Evolutionary conservation across 441 rosid genomes (phyloP), one percentile per base, ranked within the genome.

Genomic region (Sinapis alba): DNA sequence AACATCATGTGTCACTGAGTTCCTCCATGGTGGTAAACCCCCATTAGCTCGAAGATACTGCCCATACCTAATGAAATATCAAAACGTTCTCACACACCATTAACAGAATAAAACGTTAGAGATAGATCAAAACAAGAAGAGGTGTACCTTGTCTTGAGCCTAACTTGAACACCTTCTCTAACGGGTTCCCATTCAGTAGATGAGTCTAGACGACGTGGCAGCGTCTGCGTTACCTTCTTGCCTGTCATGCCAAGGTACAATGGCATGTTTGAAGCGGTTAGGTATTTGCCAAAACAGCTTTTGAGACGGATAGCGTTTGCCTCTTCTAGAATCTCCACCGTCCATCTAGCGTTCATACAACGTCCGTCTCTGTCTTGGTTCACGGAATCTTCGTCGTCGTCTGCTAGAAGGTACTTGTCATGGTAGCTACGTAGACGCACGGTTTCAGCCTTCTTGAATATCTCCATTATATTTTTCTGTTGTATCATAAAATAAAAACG

Each of bases 341-440:
- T 72, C 94, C 91, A 89, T 67, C 45, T 74, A 0, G 87, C 86
- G 26, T 79, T 83, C 81, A 67, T 71, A 69, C 62, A 10, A 3
- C 79, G 24, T 6, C 91, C 87, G 0, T 81, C 79, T 41, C 91
- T 81, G 20, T 87, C 89, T 57, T 89, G 91, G 71, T 18, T 75
- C 43, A 87, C 89, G 1, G 81, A 66, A 12, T 83, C 90, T 73
- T 83, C 79, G 5, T 89, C 88, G 0, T 84, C 86, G 0, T 79
- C 88, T 0, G 93, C 93, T 30, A 79, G 24, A 30, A 89, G 78
- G 72, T 82, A 89, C 83, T 85, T 89, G 82, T 87, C 91, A 0
- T 87, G 91, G 83, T 86, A 88, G 78, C 91, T 84, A 9, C 87
- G 85, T 18, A 89, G 80, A 54, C 93, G 90, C 54, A 88, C 89